Evolutionary conservation across 306 rosid genomes (phyloP).

Genomic region (Cajanus cajan): DNA sequence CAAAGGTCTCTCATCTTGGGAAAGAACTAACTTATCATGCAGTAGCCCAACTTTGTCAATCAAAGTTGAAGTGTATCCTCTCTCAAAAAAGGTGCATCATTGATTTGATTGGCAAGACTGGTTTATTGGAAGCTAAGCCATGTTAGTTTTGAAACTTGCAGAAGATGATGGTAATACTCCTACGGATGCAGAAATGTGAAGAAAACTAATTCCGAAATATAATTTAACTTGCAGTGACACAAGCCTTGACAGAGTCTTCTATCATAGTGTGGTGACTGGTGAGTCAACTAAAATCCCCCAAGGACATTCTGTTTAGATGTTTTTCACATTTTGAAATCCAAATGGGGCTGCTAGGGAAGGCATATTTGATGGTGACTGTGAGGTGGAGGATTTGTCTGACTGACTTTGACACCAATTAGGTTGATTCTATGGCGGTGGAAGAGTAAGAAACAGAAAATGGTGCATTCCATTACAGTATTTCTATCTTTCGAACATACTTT

Average conservation of each 20-base stretch:
- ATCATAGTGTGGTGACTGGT: not conserved
- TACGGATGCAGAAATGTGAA: not conserved
- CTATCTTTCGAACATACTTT: not conserved
- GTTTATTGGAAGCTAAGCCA: not conserved
- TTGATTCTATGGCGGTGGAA: not conserved
- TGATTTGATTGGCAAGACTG: not conserved
- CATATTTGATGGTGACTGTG: not conserved
- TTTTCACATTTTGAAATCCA: not conserved
- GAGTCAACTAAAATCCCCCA: not conserved
- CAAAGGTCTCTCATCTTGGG: not conserved
- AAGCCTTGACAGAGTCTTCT: not conserved
- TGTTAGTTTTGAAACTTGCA: not conserved
- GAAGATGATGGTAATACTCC: not conserved
- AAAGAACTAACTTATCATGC: not conserved
- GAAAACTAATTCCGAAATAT: not conserved
- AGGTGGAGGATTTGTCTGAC: not conserved
- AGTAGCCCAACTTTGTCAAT: not conserved
- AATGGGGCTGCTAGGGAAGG: not conserved
- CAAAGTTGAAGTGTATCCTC: not conserved
- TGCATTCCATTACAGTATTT: not conserved
- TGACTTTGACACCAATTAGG: not conserved
- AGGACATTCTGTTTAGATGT: not conserved
- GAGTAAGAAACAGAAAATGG: conserved; percentile 1
- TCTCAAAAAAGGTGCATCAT: not conserved
- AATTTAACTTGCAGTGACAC: not conserved